Conservation (phyloP, 495 filamentous ascomycete species). For the Hyaloscypha variabilis region DNA sequence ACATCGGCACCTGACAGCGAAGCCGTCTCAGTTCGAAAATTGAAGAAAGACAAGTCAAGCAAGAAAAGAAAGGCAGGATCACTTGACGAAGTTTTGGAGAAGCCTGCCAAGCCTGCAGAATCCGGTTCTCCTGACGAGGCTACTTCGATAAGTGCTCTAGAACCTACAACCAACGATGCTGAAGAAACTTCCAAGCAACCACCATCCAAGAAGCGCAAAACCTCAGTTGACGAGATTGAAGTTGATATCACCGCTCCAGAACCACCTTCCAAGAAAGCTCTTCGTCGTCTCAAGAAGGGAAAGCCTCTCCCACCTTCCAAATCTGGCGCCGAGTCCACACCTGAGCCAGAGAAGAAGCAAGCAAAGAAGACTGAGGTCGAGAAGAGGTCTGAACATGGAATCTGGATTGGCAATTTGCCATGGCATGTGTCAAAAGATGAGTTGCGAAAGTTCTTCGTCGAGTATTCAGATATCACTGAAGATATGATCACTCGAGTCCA, state of each 20-base stretch:
- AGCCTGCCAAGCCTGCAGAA: not conserved
- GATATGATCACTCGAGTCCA: constrained; percentile 80
- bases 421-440: constrained; percentile 75
- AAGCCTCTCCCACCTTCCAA: constrained; percentile 48
- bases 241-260: constrained; percentile 87
- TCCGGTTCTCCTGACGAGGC: not conserved
- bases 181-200: constrained; percentile 10
- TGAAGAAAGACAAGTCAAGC: constrained; percentile 30
- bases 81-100: not conserved
- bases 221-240: constrained; percentile 70
- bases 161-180: not conserved
- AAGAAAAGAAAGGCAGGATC: constrained; percentile 21
- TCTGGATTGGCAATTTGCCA: constrained; percentile 95
- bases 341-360: constrained; percentile 38
- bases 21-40: constrained; percentile 1
- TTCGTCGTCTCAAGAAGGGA: constrained; percentile 79
- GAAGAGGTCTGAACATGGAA: constrained; percentile 75
- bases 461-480: constrained; percentile 66
- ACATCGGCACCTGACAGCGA: too few relatives aligned
- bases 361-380: constrained; percentile 45
- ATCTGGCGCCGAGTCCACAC: constrained; percentile 36
- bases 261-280: constrained; percentile 89
- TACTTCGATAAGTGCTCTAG: not conserved
- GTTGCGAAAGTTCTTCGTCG: constrained; percentile 75
- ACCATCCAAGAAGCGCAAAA: constrained; percentile 72